Evolutionary conservation across 768 basidiomycete genomes (phyloP).

Genomic region (Gautieria morchelliformis): DNA sequence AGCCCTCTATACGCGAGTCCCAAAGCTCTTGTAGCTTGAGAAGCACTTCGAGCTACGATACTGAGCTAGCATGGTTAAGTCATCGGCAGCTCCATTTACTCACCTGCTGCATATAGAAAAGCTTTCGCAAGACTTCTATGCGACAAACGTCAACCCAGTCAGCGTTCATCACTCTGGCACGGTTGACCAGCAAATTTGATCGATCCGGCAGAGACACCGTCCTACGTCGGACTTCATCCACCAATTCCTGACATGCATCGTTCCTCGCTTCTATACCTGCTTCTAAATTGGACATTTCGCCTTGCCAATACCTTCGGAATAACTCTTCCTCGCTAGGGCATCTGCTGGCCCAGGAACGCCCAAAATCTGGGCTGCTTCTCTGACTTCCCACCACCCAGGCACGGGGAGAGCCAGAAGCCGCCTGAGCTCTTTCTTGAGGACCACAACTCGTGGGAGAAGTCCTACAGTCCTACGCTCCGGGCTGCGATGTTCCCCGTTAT

Average conservation of each 20-base stretch:
- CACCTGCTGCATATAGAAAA: conserved; percentile 47
- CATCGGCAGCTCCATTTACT: conserved; percentile 2
- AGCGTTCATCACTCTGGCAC: conserved; percentile 29
- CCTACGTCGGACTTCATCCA: conserved; percentile 26
- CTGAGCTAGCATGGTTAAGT: neutral
- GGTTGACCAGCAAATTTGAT: conserved; percentile 32
- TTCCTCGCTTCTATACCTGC: too few relatives aligned
- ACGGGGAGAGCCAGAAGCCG: conserved; percentile 15
- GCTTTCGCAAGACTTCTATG: conserved; percentile 32
- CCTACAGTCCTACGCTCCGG: conserved; percentile 29
- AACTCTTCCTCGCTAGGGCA: too few relatives aligned
- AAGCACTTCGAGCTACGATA: conserved; percentile 37
- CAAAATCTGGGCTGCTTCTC: too few relatives aligned
- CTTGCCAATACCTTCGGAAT: too few relatives aligned
- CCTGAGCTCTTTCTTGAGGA: conserved; percentile 36
- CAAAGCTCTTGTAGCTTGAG: conserved; percentile 37
- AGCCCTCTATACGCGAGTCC: conserved; percentile 39
- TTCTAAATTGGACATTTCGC: too few relatives aligned
- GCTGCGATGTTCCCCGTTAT: conserved; percentile 1
- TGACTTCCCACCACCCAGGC: too few relatives aligned
- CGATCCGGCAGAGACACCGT: conserved; percentile 21
- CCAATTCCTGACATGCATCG: conserved; percentile 24
- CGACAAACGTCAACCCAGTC: conserved; percentile 40
- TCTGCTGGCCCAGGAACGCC: too few relatives aligned
- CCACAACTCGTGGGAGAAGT: conserved; percentile 34